Conservation (phyloP, 768 basidiomycete genomes). For the Mycena leptocephala region DNA sequence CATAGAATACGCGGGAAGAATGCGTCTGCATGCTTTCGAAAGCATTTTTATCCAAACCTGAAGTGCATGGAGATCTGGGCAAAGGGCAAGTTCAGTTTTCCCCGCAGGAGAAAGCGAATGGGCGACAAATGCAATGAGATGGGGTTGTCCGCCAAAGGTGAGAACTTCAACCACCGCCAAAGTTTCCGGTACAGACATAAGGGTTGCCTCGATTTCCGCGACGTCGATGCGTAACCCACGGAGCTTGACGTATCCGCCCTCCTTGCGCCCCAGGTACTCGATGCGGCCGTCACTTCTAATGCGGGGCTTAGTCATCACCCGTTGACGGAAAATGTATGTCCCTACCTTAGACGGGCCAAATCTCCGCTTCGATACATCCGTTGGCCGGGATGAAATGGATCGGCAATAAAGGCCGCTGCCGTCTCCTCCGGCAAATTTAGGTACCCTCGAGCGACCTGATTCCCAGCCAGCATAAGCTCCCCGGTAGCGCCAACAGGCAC, state of each 20-base stretch:
- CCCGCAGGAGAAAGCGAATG: conserved; percentile 1
- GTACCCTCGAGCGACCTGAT: conserved; percentile 17
- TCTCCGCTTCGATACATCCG: conserved; percentile 14
- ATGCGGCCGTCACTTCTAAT: conserved; percentile 8
- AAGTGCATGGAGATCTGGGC: background rate
- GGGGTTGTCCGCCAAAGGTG: background rate
- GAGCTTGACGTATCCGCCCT: conserved; percentile 14
- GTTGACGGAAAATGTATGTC: no score
- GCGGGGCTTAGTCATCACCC: no score
- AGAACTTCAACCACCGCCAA: conserved; percentile 3
- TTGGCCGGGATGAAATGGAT: conserved; percentile 10
- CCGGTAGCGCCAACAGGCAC: conserved; percentile 3
- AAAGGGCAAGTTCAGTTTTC: background rate
- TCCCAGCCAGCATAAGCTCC: conserved; percentile 2
- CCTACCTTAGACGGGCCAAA: no score
- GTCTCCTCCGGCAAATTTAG: conserved; percentile 2
- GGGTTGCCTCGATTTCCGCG: background rate
- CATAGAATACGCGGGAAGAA: background rate
- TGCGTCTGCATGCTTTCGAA: background rate
- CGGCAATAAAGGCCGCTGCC: background rate
- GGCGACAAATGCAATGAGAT: conserved; percentile 1
- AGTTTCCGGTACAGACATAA: background rate
- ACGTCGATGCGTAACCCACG: conserved; percentile 5
- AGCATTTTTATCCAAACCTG: conserved; percentile 4
- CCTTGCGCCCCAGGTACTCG: background rate